phyloP scores from a whole-genome alignment of 306 rosid genomes.

The Cotoneaster glaucophyllus region DNA sequence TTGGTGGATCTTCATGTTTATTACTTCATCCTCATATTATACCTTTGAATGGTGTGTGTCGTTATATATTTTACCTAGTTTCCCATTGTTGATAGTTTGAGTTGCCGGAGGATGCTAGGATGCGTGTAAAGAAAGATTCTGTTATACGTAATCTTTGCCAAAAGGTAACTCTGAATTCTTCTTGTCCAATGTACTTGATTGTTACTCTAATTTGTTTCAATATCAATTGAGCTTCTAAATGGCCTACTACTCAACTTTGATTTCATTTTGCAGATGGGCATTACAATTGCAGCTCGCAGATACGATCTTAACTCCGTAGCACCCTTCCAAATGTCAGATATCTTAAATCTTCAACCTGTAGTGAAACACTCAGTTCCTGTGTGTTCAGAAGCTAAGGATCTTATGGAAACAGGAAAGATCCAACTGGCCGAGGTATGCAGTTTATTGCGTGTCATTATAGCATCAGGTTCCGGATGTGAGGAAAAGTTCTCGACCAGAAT shows the following conservation, averaged over 20 bases:
- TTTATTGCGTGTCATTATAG: background rate
- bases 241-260: background rate
- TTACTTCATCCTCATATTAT: constrained; percentile 1
- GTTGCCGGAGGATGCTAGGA: constrained; percentile 71
- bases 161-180: constrained; percentile 47
- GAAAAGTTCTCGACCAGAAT: background rate
- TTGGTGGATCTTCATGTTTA: background rate
- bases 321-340: constrained; percentile 80
- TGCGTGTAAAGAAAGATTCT: constrained; percentile 60
- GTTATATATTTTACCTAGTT: background rate
- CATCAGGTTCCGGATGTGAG: background rate
- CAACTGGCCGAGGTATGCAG: constrained; percentile 86
- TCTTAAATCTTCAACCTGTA: constrained; percentile 81
- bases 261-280: constrained; percentile 59
- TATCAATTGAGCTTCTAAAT: constrained; percentile 5
- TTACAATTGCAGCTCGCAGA: constrained; percentile 78
- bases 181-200: constrained; percentile 7
- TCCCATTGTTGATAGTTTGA: constrained; percentile 53
- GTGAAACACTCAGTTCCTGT: constrained; percentile 92
- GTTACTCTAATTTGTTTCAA: background rate
- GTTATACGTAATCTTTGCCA: constrained; percentile 86
- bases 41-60: constrained; percentile 4
- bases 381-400: constrained; percentile 95
- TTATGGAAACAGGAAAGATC: constrained; percentile 91
- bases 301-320: constrained; percentile 62